Evolutionary conservation across 2,329 filamentous ascomycete species (phyloP), one percentile per base, ranked within the genome.

Genomic region (Alternaria solani): DNA sequence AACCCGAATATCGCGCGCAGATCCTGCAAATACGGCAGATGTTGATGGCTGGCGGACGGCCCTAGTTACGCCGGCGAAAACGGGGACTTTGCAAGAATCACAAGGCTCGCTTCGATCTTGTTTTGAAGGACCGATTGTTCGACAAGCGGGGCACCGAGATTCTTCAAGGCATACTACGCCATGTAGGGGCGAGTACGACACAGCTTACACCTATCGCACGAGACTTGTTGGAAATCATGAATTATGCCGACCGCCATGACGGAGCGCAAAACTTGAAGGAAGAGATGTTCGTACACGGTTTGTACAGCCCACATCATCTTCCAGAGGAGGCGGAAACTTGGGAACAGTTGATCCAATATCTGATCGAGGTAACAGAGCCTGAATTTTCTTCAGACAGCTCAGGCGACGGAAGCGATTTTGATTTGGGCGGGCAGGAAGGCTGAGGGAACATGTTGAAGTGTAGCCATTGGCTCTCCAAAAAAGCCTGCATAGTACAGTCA

Each of bases 21-120:
- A 90, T 98, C 56, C 86, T 97, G 81, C 84, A 89, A 38, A 81
- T 97, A 57, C 85, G 93, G 55, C 88, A 90, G 65, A 85, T 86
- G 56, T 84, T 92, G 69, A 82, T 75, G 71, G 64, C 56, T 25
- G 74, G 72, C 18, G 64, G 64, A 25, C 65, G 68, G 25, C 63
- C 54, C 38, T 61, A 57, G 47, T 57, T 12, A 12, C 32, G 46
- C 18, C 18, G 51, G 32, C n/a, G 12, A 14, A 4, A 14, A 20
- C 3, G 43, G 44, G 28, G 32, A 8, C 25, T 26, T 49, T 20
- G 25, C 14, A 28, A 39, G 41, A 54, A 34, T n/a, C 43, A 20
- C 36, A 18, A 49, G 23, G 20, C 47, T 32, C 2, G 34, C 36
- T 18, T 36, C 28, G 30, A 30, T 34, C 20, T 51, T 54, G 28